Base-by-base conservation (phyloP, 2,329 filamentous ascomycete species). In the Metarhizium rileyi region DNA sequence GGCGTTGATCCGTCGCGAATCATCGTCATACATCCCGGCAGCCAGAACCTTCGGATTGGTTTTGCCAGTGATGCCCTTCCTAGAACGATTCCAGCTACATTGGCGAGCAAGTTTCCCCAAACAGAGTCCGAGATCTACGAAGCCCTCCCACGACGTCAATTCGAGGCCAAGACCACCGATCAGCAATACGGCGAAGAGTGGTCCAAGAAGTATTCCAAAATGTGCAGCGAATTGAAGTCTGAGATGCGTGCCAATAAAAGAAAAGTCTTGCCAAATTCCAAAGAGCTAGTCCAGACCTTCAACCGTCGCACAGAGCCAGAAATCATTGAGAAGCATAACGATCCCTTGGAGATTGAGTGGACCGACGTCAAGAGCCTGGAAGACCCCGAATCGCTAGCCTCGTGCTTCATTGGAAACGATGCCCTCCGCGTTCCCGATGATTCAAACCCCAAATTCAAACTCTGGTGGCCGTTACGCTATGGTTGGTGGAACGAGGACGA, bases 51-150 rank as follows among this genome's bases (percentile, higher is more conserved):
- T 54, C 83, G 93, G 44, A 90, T 98, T 59, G 93, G 93, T 0
- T 82, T 97, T 52, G 90, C 91, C n/a, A 95, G 87, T 60, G 93
- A 98, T 69, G 91, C 90, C 5, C 72, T 98, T 5, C 93, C 93
- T 6, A 95, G 93, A 69, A 94, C 90, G 1, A 81, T 97, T 38
- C 91, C 93, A 5, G 96, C 95, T 86, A 84, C 88, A 1, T 84
- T 97, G 54, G 93, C 91, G 22, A 83, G 86, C 30, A 87, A 83
- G 61, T 86, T 86, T 58, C 72, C 78, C 6, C 78, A 83, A 60
- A 90, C 83, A 52, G 93, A 98, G 68, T 84, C 87, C 16, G 89
- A 97, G 62, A 84, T 88, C 66, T 74, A 87, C 60, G 85, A 86
- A 56, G 84, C 85, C 4, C 80, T 94, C 52, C 91, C 91, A 5